Evolutionary conservation across 495 filamentous ascomycete species (phyloP).

Genomic region (Aspergillus wentii): DNA sequence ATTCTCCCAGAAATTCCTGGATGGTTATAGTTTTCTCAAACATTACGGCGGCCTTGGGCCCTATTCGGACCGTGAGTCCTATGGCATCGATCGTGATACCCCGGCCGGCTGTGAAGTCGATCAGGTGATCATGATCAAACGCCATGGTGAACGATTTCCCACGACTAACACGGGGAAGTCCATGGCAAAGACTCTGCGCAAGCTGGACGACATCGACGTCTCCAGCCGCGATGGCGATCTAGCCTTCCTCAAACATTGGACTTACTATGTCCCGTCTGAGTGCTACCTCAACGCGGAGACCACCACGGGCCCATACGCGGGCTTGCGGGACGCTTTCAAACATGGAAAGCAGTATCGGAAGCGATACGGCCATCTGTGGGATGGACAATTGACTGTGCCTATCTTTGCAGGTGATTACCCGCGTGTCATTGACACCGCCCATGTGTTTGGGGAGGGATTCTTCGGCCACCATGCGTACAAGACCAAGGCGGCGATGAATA

Average conservation of each 20-base stretch:
- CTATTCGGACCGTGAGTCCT: slow-evolving; percentile 14
- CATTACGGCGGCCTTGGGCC: slow-evolving; percentile 15
- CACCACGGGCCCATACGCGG: slow-evolving; percentile 46
- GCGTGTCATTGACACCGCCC: slow-evolving; percentile 50
- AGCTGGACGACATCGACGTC: slow-evolving; percentile 11
- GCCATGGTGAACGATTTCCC: slow-evolving; percentile 51
- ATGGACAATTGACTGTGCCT: slow-evolving; percentile 15
- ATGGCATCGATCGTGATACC: slow-evolving; percentile 16
- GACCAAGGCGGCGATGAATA: slow-evolving; percentile 29
- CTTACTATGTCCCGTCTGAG: slow-evolving; percentile 41
- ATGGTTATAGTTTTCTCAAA: slow-evolving; percentile 16
- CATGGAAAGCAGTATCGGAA: slow-evolving; percentile 36
- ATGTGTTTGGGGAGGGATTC: slow-evolving; percentile 48
- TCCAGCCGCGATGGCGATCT: slow-evolving; percentile 34
- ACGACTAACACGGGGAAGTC: slow-evolving; percentile 13
- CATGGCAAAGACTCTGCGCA: slow-evolving; percentile 12
- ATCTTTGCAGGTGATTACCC: slow-evolving; percentile 44
- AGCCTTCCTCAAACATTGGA: slow-evolving; percentile 45
- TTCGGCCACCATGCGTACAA: slow-evolving; percentile 40
- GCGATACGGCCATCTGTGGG: slow-evolving; percentile 39
- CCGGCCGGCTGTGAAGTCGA: slow-evolving; percentile 18
- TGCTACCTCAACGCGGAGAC: slow-evolving; percentile 22
- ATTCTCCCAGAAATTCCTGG: slow-evolving; percentile 17
- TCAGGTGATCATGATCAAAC: slow-evolving; percentile 26
- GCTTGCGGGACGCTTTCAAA: slow-evolving; percentile 38